phyloP scores from a whole-genome alignment of 345 rosid species.

The Pugionium dolabratum region DNA sequence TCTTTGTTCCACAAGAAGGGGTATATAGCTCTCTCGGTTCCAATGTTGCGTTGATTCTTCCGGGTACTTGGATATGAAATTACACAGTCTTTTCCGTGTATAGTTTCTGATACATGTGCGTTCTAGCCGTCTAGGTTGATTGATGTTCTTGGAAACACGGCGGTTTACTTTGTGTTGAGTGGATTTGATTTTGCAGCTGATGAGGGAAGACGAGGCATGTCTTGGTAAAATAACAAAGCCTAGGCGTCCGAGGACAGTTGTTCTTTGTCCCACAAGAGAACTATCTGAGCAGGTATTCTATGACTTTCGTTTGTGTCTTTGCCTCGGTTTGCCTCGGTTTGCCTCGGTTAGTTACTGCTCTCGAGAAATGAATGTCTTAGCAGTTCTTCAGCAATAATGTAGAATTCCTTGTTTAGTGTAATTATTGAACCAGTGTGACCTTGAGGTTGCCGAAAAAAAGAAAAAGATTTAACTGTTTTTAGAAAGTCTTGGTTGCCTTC shows the following conservation, averaged over 20 bases:
- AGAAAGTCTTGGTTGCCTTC: constrained; percentile 15
- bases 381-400: too few species aligned
- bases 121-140: neutral
- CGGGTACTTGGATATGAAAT: neutral
- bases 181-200: constrained; percentile 53
- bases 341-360: neutral
- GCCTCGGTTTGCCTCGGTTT: neutral
- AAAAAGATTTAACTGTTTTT: neutral
- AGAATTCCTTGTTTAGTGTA: neutral
- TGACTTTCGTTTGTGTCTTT: neutral
- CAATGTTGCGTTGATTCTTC: too few species aligned
- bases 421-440: constrained; percentile 1
- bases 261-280: constrained; percentile 93
- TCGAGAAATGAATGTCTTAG: neutral
- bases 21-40: neutral
- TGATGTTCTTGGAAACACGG: neutral
- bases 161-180: neutral
- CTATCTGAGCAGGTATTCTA: constrained; percentile 82
- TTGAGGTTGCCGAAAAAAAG: neutral
- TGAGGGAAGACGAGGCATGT: constrained; percentile 76
- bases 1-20: neutral
- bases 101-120: neutral
- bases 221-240: constrained; percentile 74
- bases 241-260: constrained; percentile 88
- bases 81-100: neutral